Evolutionary conservation across 163 green algal genomes (phyloP), one percentile per base, ranked within the genome.

Genomic region (Picocystis sp.): DNA sequence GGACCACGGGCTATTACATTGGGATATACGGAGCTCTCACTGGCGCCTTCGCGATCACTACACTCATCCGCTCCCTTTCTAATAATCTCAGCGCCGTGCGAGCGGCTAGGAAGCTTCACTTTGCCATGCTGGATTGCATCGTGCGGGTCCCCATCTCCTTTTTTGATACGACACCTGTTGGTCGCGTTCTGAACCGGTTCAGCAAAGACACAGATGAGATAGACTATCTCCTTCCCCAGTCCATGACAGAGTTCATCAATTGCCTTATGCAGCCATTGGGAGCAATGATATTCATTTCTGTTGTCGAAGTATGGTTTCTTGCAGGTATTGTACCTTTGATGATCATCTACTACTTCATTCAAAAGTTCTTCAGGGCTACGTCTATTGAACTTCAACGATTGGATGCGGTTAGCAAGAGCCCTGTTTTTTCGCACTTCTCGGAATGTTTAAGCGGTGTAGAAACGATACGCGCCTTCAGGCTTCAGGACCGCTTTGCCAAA

Each of bases 151-250:
- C 79, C 17, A 86, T 92, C 75, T 59, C 67, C 22, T 92, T 93
- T 65, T 93, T 85, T 67, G 79, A 93, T 70, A 79, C 74, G 34
- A 90, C 78, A 2, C 83, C 82, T 1, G 53, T 76, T 14, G 83
- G 83, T 6, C 73, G 79, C 23, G 73, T 92, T 61, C 77, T 92
- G 56, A 93, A 93, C 63, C 66, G 81, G 43, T 92, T 92, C 76
- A 67, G 43, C 45, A 62, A 67, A 12, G 81, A 92, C 59, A 79
- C 71, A 3, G 79, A 87, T 61, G 78, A 82, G 25, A 78, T 92
- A 64, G 81, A 91, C 67, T 64, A 66, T 41, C 60, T 77, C 14
- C 63, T 89, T 45, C 53, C 70, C 38, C 64, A 62, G 56, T 81
- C 65, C 1, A 64, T 83, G 45, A 75, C 65, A 24, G 68, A 84